Percentiles rank a stretch among this genome's conserved stretches.
These are phyloP conservation scores for Buddleja alternifolia DNA, from an alignment of 257 asterid genomes.

Conservation along the genomic window DNA sequence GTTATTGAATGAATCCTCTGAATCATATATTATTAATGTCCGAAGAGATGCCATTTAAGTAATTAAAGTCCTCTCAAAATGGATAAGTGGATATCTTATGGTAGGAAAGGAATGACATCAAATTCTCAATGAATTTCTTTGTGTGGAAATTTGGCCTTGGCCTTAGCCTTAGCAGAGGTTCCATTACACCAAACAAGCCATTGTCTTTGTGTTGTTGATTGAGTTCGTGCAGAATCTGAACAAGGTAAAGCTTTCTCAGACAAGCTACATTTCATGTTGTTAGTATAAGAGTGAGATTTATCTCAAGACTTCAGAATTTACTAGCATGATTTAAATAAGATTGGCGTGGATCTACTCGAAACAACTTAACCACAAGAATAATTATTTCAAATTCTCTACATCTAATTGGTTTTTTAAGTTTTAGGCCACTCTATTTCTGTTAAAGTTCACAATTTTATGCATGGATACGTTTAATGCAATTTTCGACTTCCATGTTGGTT, in stretches of 20 bases:
- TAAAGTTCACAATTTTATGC: neutral
- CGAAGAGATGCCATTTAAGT: slow-evolving; percentile 17
- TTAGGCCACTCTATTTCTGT: slow-evolving; percentile 5
- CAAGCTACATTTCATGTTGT: slow-evolving; percentile 14
- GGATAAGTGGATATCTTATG: slow-evolving; percentile 14
- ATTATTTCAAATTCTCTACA: neutral
- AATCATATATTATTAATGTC: slow-evolving; percentile 15
- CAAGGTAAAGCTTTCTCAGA: slow-evolving; percentile 29
- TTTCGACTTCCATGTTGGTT: neutral
- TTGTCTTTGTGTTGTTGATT: slow-evolving; percentile 22
- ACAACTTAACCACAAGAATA: neutral
- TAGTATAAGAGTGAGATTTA: neutral
- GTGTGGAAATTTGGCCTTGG: slow-evolving; percentile 19
- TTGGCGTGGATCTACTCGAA: slow-evolving; percentile 6
- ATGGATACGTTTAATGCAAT: slow-evolving; percentile 1
- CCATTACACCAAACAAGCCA: slow-evolving; percentile 13
- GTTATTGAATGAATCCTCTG: neutral
- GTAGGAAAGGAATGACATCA: slow-evolving; percentile 7
- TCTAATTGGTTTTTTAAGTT: slow-evolving; percentile 1
- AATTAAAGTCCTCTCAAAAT: slow-evolving; percentile 11
- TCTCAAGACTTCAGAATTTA: slow-evolving; percentile 4
- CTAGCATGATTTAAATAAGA: slow-evolving; percentile 7
- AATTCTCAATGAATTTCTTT: slow-evolving; percentile 9
- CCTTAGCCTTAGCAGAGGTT: neutral
- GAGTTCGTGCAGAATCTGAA: slow-evolving; percentile 18